These are phyloP conservation scores for Penicillium canescens DNA, from an alignment of 495 filamentous ascomycete genomes.

Conservation along the genomic window DNA sequence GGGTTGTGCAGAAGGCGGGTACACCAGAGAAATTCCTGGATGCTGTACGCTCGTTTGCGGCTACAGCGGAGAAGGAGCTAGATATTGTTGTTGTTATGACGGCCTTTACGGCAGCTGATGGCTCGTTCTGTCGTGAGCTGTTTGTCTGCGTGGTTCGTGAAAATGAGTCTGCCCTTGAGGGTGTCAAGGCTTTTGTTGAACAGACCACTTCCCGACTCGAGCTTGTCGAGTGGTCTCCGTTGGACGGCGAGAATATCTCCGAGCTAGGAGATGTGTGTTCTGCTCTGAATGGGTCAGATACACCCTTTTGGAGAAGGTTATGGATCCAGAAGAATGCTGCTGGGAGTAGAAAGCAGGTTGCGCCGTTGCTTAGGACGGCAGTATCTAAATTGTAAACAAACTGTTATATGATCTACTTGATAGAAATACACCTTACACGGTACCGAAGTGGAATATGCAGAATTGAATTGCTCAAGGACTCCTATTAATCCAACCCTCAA, in stretches of 20 bases:
- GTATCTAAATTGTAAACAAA: constrained; percentile 43
- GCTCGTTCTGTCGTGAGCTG: constrained; percentile 68
- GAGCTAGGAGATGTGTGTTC: constrained; percentile 35
- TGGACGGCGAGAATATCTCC: constrained; percentile 43
- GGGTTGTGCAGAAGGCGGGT: constrained; percentile 58
- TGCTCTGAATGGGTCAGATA: constrained; percentile 17
- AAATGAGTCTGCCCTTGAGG: constrained; percentile 39
- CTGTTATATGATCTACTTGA: neutral
- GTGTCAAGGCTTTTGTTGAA: constrained; percentile 54
- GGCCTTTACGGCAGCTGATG: constrained; percentile 48
- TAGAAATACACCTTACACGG: too few species aligned
- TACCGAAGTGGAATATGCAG: neutral
- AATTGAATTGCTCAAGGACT: constrained; percentile 4
- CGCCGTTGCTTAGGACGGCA: constrained; percentile 72
- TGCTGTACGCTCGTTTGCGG: constrained; percentile 54
- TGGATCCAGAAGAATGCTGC: constrained; percentile 70
- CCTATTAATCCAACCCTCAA: constrained; percentile 11
- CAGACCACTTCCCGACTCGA: constrained; percentile 49
- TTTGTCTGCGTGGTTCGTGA: constrained; percentile 62
- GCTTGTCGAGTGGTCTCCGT: constrained; percentile 53
- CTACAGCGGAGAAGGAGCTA: constrained; percentile 47
- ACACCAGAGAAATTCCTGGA: constrained; percentile 43
- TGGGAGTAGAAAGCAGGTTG: constrained; percentile 86
- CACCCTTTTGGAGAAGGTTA: constrained; percentile 36
- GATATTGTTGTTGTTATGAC: constrained; percentile 80